phyloP scores from a whole-genome alignment of 1,284 basidiomycete species.

The Fistulina hepatica region DNA sequence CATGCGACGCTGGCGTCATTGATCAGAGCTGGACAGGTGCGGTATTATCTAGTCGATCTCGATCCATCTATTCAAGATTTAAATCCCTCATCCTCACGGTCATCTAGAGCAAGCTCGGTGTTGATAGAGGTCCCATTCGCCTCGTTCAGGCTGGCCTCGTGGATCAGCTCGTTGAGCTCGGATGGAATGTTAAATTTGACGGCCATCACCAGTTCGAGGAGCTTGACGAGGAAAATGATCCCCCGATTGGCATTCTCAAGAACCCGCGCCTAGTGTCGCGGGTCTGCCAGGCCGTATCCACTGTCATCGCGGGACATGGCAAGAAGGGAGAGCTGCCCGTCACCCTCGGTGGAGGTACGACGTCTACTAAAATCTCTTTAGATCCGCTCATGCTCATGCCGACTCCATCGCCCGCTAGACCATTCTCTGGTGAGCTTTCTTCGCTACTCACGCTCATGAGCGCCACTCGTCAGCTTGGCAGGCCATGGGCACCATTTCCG shows the following conservation, averaged over 20 bases:
- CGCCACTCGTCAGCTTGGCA: too few relatives aligned
- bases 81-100: conserved; percentile 10
- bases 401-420: too few relatives aligned
- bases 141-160: conserved; percentile 79
- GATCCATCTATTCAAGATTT: conserved; percentile 3
- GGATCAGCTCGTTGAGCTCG: conserved; percentile 66
- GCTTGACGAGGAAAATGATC: conserved; percentile 55
- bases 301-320: conserved; percentile 64
- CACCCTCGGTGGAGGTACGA: conserved; percentile 93
- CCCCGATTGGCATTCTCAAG: conserved; percentile 81
- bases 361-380: too few relatives aligned
- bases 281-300: conserved; percentile 77
- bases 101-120: conserved; percentile 58
- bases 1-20: conserved; percentile 1
- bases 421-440: conserved; percentile 69
- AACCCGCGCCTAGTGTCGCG: conserved; percentile 79
- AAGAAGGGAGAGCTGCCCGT: conserved; percentile 76
- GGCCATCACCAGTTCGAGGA: conserved; percentile 85
- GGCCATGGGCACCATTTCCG: conserved; percentile 89
- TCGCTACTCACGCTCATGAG: conserved; percentile 3
- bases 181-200: conserved; percentile 85
- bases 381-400: too few relatives aligned
- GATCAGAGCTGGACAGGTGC: conserved; percentile 45
- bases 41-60: conserved; percentile 10
- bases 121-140: conserved; percentile 85